These are phyloP conservation scores for Pseudogymnoascus sp. DNA, from an alignment of 2,329 filamentous ascomycete genomes.

Conservation along the genomic window DNA sequence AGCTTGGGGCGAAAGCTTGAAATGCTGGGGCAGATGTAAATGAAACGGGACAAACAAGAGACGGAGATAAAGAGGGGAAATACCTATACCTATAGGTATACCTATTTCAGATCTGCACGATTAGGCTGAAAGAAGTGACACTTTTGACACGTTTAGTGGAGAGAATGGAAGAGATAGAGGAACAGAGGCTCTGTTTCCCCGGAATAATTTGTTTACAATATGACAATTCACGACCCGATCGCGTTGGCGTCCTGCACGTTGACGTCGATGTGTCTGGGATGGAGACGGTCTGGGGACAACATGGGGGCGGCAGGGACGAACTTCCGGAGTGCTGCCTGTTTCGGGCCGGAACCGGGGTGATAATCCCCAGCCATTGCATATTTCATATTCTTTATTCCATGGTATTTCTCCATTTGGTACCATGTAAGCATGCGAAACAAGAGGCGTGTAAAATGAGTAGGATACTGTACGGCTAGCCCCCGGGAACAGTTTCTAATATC, in stretches of 20 bases:
- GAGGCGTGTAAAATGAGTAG: background rate
- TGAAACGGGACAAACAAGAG: background rate
- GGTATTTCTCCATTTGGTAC: background rate
- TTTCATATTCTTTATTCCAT: constrained; percentile 7
- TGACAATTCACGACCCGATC: constrained; percentile 5
- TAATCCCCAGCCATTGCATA: background rate
- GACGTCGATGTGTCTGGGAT: background rate
- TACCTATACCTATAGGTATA: background rate
- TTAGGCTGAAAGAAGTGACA: constrained; percentile 5
- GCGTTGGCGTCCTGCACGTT: background rate
- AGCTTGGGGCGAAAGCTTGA: background rate
- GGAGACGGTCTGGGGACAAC: background rate
- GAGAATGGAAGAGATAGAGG: background rate
- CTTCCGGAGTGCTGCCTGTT: background rate
- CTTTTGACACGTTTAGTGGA: constrained; percentile 6
- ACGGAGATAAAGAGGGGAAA: background rate
- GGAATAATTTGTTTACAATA: constrained; percentile 2
- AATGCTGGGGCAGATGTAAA: background rate
- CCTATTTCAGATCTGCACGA: background rate
- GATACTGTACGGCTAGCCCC: background rate
- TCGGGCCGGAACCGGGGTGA: background rate
- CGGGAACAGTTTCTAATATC: background rate
- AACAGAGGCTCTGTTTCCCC: background rate
- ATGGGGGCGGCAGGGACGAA: background rate
- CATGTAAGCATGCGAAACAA: background rate